A percentile compares a stretch with the other conserved stretches of the same genome.
Evolutionary conservation across 2,329 filamentous ascomycete species (phyloP).

Genomic region (Coniella lustricola): DNA sequence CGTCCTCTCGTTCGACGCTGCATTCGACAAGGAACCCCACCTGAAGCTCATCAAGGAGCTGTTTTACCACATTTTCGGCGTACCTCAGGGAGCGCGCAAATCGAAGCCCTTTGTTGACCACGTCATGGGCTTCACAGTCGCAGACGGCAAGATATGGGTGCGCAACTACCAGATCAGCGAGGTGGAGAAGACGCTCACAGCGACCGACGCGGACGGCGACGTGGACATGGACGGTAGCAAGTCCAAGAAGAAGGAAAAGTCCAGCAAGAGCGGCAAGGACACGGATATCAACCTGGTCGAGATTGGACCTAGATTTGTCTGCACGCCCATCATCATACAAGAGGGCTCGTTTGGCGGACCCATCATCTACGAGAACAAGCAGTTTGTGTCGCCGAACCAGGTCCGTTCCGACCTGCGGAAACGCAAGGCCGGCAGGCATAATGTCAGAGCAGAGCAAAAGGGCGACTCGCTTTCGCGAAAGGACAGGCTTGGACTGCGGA

Average conservation of each 20-base stretch:
- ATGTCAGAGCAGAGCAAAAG: constrained; percentile 65
- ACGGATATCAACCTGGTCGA: constrained; percentile 81
- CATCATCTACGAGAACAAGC: constrained; percentile 96
- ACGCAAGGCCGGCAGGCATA: constrained; percentile 71
- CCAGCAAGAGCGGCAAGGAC: constrained; percentile 40
- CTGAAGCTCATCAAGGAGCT: constrained; percentile 82
- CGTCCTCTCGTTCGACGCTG: constrained; percentile 82
- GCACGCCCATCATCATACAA: constrained; percentile 91
- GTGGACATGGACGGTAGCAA: constrained; percentile 34
- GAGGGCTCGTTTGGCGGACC: constrained; percentile 93
- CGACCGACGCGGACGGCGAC: constrained; percentile 27
- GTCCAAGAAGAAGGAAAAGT: constrained; percentile 27
- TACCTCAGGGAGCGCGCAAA: constrained; percentile 80
- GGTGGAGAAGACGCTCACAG: constrained; percentile 54
- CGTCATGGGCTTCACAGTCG: constrained; percentile 84
- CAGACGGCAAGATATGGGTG: constrained; percentile 93
- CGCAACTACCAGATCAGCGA: constrained; percentile 91
- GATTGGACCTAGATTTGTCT: constrained; percentile 86
- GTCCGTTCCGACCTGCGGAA: constrained; percentile 73
- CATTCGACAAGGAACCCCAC: constrained; percentile 76
- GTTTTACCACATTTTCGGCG: constrained; percentile 83
- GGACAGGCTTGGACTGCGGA: constrained; percentile 67
- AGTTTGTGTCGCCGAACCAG: constrained; percentile 95
- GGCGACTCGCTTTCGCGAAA: constrained; percentile 68
- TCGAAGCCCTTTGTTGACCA: constrained; percentile 96